Percentiles rank a stretch among this genome's conserved stretches.
Evolutionary conservation across 2,329 filamentous ascomycete species (phyloP).

Genomic region (Nemania sp.): DNA sequence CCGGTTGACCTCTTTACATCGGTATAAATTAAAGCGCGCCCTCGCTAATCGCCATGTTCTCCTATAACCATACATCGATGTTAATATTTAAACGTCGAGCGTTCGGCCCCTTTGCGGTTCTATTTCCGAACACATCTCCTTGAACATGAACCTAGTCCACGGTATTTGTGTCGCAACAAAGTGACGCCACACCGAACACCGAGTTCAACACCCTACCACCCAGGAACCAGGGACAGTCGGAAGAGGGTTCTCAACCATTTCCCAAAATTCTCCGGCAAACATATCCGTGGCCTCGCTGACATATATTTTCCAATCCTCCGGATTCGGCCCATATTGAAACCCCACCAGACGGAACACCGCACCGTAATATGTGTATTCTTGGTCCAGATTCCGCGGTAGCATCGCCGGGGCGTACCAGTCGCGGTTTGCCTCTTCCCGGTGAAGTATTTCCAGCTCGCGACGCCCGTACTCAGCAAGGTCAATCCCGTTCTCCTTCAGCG

Average conservation of each 20-base stretch:
- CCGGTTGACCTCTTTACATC: too few relatives aligned
- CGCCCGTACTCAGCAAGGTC: neutral
- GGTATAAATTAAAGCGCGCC: too few relatives aligned
- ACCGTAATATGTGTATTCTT: neutral
- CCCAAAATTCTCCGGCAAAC: slow-evolving; percentile 6
- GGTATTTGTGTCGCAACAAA: too few relatives aligned
- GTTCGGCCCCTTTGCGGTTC: too few relatives aligned
- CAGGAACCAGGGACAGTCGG: neutral
- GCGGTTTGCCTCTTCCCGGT: neutral
- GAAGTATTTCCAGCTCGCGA: slow-evolving; percentile 1
- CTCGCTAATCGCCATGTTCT: too few relatives aligned
- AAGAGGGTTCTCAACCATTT: neutral
- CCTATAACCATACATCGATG: too few relatives aligned
- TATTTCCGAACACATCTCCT: too few relatives aligned
- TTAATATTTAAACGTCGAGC: too few relatives aligned
- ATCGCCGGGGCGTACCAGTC: neutral
- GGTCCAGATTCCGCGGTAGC: neutral
- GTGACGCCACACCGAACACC: too few relatives aligned
- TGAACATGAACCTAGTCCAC: too few relatives aligned
- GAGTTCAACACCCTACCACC: neutral
- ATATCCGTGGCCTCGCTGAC: neutral
- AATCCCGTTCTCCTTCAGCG: neutral
- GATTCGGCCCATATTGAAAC: neutral
- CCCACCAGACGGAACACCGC: neutral
- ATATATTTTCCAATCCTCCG: slow-evolving; percentile 3